A percentile compares a stretch with the other conserved stretches of the same genome.
phyloP scores from a whole-genome alignment of 164 flowering plant genomes.

The Chloranthus sessilifolius region DNA sequence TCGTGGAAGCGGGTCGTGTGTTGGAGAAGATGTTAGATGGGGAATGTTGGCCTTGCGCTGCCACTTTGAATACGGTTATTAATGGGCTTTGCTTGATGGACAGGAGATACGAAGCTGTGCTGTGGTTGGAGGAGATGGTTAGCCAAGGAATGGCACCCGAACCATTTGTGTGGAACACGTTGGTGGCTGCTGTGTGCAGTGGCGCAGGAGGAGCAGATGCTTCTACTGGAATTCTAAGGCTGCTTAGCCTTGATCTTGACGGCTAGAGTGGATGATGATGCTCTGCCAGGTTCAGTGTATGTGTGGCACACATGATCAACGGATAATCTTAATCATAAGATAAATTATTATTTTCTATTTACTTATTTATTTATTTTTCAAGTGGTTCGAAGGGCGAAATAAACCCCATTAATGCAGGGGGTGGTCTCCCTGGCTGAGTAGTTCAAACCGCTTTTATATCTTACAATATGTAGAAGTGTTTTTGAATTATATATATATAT shows the following conservation, averaged over 20 bases:
- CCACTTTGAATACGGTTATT: constrained; percentile 32
- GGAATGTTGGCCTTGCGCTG: constrained; percentile 35
- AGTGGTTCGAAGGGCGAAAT: too few relatives aligned
- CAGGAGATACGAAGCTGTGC: constrained; percentile 56
- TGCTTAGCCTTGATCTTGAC: too few relatives aligned
- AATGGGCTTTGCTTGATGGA: constrained; percentile 56
- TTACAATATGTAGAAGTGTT: too few relatives aligned
- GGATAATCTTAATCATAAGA: too few relatives aligned
- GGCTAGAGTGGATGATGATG: too few relatives aligned
- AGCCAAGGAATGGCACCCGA: constrained; percentile 52
- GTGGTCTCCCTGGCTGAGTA: too few relatives aligned
- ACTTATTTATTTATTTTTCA: too few relatives aligned
- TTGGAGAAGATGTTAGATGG: constrained; percentile 55
- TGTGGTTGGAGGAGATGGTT: constrained; percentile 90
- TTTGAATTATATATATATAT: too few relatives aligned
- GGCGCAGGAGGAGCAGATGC: constrained; percentile 9
- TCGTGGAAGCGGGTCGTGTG: constrained; percentile 47
- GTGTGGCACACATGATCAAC: too few relatives aligned
- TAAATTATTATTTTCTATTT: too few relatives aligned
- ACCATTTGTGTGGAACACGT: constrained; percentile 41
- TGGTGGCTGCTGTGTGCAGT: constrained; percentile 38
- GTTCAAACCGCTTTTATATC: too few relatives aligned
- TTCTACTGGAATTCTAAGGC: neutral
- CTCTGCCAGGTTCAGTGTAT: neutral
- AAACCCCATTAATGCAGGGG: too few relatives aligned